Conservation (phyloP, 768 basidiomycete species). For the Serendipita sp. region DNA sequence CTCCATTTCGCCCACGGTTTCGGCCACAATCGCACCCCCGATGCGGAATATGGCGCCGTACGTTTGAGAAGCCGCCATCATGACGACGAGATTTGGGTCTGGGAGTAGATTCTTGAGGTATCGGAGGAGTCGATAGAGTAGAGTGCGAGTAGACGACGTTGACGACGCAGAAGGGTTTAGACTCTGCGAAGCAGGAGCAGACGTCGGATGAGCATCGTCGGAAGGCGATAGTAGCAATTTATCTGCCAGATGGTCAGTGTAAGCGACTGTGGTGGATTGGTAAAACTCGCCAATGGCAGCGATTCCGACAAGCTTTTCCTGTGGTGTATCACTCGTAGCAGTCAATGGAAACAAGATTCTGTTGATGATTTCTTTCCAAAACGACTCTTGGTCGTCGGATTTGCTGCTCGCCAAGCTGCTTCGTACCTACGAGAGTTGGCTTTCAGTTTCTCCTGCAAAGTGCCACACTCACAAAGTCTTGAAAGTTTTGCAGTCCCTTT, state of each 20-base stretch:
- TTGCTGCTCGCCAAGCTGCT: slow-evolving; percentile 3
- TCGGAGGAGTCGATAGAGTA: slow-evolving; percentile 76
- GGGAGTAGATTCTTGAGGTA: slow-evolving; percentile 89
- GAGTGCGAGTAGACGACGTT: slow-evolving; percentile 12
- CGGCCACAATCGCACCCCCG: slow-evolving; percentile 69
- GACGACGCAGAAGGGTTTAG: slow-evolving; percentile 38
- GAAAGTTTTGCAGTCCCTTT: background rate
- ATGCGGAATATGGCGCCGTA: slow-evolving; percentile 74
- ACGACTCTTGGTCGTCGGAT: slow-evolving; percentile 59
- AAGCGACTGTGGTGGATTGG: too few species aligned
- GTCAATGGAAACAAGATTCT: slow-evolving; percentile 58
- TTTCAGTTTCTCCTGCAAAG: background rate
- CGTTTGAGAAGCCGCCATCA: slow-evolving; percentile 88
- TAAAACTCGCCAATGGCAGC: slow-evolving; percentile 58
- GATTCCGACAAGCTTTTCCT: slow-evolving; percentile 72
- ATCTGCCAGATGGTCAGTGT: slow-evolving; percentile 26
- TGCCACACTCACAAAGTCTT: background rate
- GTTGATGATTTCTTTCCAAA: slow-evolving; percentile 69
- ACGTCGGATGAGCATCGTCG: slow-evolving; percentile 18
- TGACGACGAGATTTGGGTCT: slow-evolving; percentile 79
- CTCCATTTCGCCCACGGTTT: slow-evolving; percentile 79
- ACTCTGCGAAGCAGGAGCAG: slow-evolving; percentile 59
- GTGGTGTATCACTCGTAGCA: slow-evolving; percentile 54
- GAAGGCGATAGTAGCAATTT: slow-evolving; percentile 33
- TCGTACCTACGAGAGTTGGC: background rate